Percentiles rank a stretch among this genome's conserved stretches.
phyloP scores from a whole-genome alignment of 352 stramenopile genomes.

The Hyaloperonospora arabidopsidis region DNA sequence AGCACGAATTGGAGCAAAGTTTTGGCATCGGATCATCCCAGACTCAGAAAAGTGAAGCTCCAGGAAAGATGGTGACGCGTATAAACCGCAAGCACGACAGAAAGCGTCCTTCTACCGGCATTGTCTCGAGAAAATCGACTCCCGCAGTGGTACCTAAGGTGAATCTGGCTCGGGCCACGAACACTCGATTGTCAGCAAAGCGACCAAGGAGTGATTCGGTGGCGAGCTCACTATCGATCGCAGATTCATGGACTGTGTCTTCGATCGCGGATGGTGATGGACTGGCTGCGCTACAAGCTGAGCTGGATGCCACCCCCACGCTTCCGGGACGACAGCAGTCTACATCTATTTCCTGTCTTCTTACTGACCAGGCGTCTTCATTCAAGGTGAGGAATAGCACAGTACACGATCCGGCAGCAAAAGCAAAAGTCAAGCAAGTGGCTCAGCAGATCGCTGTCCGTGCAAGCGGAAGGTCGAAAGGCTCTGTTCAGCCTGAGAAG shows the following conservation, averaged over 20 bases:
- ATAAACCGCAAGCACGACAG: slow-evolving; percentile 5
- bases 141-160: slow-evolving; percentile 1
- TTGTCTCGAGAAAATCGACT: slow-evolving; percentile 6
- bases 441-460: slow-evolving; percentile 1
- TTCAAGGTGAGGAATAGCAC: background rate
- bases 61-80: slow-evolving; percentile 1
- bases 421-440: slow-evolving; percentile 8
- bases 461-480: slow-evolving; percentile 3
- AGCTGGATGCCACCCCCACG: slow-evolving; percentile 18
- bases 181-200: slow-evolving; percentile 2
- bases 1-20: slow-evolving; percentile 37
- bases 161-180: slow-evolving; percentile 2
- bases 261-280: slow-evolving; percentile 26
- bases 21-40: slow-evolving; percentile 5
- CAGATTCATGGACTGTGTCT: slow-evolving; percentile 17
- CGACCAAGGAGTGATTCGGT: slow-evolving; percentile 8
- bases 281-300: slow-evolving; percentile 27
- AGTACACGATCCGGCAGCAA: slow-evolving; percentile 2
- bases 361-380: background rate
- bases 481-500: background rate
- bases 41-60: slow-evolving; percentile 1
- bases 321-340: slow-evolving; percentile 1
- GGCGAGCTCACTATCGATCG: slow-evolving; percentile 11
- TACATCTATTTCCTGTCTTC: background rate
- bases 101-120: slow-evolving; percentile 4